phyloP scores from a whole-genome alignment of 2,329 filamentous ascomycete genomes.

The Xylaria sp. region DNA sequence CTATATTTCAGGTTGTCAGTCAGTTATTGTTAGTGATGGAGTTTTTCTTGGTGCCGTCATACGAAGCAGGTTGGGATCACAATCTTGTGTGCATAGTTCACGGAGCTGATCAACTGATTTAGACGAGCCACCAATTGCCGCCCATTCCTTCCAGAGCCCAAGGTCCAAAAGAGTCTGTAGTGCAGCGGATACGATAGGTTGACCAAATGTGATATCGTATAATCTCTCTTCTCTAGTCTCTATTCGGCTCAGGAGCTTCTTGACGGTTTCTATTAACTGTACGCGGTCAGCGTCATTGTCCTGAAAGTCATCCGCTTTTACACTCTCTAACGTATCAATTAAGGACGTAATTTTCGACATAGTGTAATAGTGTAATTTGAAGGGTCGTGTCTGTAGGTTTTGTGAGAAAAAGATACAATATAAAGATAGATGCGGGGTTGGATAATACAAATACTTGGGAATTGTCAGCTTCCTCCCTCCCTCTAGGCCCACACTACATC shows the following conservation, averaged over 20 bases:
- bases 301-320: constrained; percentile 32
- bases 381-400: background rate
- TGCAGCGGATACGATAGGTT: constrained; percentile 39
- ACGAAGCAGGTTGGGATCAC: constrained; percentile 43
- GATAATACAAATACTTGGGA: no score
- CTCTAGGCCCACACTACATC: background rate
- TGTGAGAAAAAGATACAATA: background rate
- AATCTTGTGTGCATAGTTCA: constrained; percentile 32
- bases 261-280: constrained; percentile 36
- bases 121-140: constrained; percentile 29
- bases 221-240: constrained; percentile 41
- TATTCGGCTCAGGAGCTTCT: constrained; percentile 39
- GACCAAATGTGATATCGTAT: constrained; percentile 34
- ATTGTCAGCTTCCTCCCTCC: no score
- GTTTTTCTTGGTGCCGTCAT: background rate
- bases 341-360: constrained; percentile 18
- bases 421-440: background rate
- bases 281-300: constrained; percentile 37
- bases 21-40: background rate
- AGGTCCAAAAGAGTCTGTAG: constrained; percentile 40
- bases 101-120: constrained; percentile 38
- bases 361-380: background rate
- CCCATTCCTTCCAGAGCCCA: constrained; percentile 42
- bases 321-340: constrained; percentile 7
- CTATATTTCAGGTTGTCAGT: constrained; percentile 25